Evolutionary conservation across 371 early-diverging fungal genomes (phyloP), one percentile per base, ranked within the genome.

Genomic region (Mortierella sp.): DNA sequence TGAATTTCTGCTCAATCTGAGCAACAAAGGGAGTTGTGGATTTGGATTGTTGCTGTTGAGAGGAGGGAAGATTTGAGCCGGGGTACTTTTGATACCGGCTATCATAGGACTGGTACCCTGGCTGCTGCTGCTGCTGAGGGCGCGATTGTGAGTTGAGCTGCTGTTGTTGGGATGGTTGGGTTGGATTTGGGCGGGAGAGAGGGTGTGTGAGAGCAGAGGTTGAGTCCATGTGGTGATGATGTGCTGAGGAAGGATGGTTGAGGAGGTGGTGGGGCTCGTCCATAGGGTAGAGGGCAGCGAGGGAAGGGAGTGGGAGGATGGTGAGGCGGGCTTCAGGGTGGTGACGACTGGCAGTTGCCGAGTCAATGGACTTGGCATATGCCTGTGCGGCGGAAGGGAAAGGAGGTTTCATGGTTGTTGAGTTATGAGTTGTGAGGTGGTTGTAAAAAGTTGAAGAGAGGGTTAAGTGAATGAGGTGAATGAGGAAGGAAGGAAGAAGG

Each of bases 311-410:
- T 3, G 86, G 86, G 6, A 86, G 86, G 58, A 86, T 86, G 51
- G 82, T 86, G 41, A 86, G 86, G 41, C 86, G 86, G 24, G 86
- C 82, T 51, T 86, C 75, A 32, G 86, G 86, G 51, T 86, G 86
- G 77, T 86, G 86, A 51, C 82, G 74, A 55, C 86, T 86, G n/a
- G 82, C 75, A 8, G 86, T 86, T 35, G 79, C 86, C 44, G 86
- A 86, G 78, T 86, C 82, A 60, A 86, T 82, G 51, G 86, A 86
- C 77, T 86, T 82, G 43, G 86, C 82, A 54, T 86, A 86, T 8
- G 86, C 86, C 60, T 86, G 86, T 58, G 86, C 86, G 21, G 86
- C 82, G 7, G 86, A 86, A 16, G 86, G 82, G 70, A 86, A 86
- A 27, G 86, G 86, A 11, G 86, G 75, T 65, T 78, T 79, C 86